Conservation (phyloP, 768 basidiomycete species). For the Russula sp. region DNA sequence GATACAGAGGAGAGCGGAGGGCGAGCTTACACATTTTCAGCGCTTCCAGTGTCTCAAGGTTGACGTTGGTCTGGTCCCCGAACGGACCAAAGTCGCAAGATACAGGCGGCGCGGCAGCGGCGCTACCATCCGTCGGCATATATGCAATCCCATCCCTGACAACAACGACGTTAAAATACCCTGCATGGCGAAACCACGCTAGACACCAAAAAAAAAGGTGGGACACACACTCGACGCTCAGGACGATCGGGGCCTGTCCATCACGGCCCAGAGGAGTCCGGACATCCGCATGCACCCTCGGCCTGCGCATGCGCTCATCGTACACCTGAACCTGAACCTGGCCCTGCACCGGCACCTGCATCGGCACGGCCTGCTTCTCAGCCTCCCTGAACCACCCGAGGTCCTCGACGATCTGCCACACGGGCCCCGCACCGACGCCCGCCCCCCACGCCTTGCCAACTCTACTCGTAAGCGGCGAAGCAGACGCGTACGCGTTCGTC, state of each 20-base stretch:
- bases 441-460: constrained; percentile 66
- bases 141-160: constrained; percentile 52
- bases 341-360: neutral
- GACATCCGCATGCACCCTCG: constrained; percentile 49
- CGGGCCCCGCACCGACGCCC: constrained; percentile 67
- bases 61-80: constrained; percentile 42
- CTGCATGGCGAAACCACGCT: neutral
- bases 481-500: constrained; percentile 54
- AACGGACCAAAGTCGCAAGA: constrained; percentile 64
- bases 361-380: constrained; percentile 25
- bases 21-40: constrained; percentile 49
- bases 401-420: constrained; percentile 79
- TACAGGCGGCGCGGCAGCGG: constrained; percentile 44
- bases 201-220: constrained; percentile 5
- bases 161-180: constrained; percentile 1
- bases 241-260: constrained; percentile 42
- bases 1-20: neutral
- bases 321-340: neutral
- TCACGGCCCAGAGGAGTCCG: constrained; percentile 30
- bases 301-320: constrained; percentile 28
- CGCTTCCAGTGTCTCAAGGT: constrained; percentile 51
- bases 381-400: constrained; percentile 73
- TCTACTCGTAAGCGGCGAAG: constrained; percentile 44
- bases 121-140: constrained; percentile 48
- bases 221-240: constrained; percentile 39